These are phyloP conservation scores for Lindgomyces ingoldianus DNA, from an alignment of 495 filamentous ascomycete species.

Conservation along the genomic window DNA sequence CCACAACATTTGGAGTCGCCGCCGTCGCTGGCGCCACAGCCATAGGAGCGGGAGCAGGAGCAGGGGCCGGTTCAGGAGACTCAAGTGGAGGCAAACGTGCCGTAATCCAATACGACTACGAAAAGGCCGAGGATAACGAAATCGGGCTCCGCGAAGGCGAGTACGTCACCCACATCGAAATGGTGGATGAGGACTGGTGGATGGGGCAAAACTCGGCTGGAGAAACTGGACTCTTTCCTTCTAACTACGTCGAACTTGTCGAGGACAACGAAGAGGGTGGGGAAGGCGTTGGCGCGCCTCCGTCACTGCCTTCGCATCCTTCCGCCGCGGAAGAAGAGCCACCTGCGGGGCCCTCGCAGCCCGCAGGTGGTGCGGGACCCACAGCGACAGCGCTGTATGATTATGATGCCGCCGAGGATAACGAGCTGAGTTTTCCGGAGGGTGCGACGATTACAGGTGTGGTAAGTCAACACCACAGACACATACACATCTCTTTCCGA, in stretches of 20 bases:
- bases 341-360: conserved; percentile 44
- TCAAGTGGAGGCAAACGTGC: conserved; percentile 63
- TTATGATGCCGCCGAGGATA: conserved; percentile 96
- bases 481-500: neutral
- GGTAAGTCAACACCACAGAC: conserved; percentile 50
- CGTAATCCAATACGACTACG: conserved; percentile 89
- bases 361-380: conserved; percentile 46
- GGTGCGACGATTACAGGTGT: conserved; percentile 69
- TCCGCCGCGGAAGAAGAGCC: conserved; percentile 41
- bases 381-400: conserved; percentile 89
- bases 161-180: conserved; percentile 90
- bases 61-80: neutral
- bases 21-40: conserved; percentile 39
- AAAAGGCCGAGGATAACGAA: conserved; percentile 96
- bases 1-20: conserved; percentile 46
- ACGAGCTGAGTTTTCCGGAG: conserved; percentile 93
- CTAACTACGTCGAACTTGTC: conserved; percentile 91
- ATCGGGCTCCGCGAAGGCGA: conserved; percentile 89
- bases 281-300: conserved; percentile 34
- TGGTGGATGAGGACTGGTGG: conserved; percentile 98
- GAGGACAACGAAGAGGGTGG: conserved; percentile 53
- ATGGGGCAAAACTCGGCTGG: conserved; percentile 80
- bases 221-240: conserved; percentile 87
- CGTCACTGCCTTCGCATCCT: conserved; percentile 38
- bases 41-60: conserved; percentile 33